Evolutionary conservation across 148 eudicot species (phyloP), one percentile per base, ranked within the genome.

Genomic region (Camellia sinensis): DNA sequence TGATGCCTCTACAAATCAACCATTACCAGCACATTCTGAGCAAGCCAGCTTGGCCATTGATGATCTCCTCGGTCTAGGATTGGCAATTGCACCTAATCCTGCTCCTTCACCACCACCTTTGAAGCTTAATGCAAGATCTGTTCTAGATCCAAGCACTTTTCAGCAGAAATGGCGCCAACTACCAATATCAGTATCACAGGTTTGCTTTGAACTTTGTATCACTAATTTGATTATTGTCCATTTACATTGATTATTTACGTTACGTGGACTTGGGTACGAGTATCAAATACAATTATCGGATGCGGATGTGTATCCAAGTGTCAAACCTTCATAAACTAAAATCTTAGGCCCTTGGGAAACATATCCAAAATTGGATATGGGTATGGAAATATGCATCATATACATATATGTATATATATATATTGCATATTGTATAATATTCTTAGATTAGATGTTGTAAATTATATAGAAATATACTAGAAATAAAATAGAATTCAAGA

Each of bases 161-260:
- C 99, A 97, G 90, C 99, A 97, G 82, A 97, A 97, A 87, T 97
- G 99, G 99, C 97, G 98, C 65, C 98, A 91, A 73, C 80, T 97
- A 21, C 92, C 95, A 67, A 77, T 92, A 68, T 90, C 97, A 44
- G 7, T 88, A 77, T 88, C 97, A 45, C 93, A 92, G 99, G 99
- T 93, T 86, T 72, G 82, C 76, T 84, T 78, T 78, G 13, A 65
- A 43, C 45, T 75, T 70, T 56, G 46, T 64, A 52, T 43, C 21
- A 77, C 21, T 41, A 12, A 8, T 54, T 68, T 13, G 22, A 29
- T 52, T 71, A 9, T 54, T 19, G 29, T 7, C n/a, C 45, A 2
- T 56, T 54, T 53, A 10, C 71, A 41, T 75, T 80, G 65, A n/a
- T 64, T 52, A 50, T 29, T 29, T 29, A 29, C 0, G 1, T 29